These are phyloP conservation scores for Cryphonectria japonica DNA, from an alignment of 2,329 filamentous ascomycete genomes.

Conservation along the genomic window DNA sequence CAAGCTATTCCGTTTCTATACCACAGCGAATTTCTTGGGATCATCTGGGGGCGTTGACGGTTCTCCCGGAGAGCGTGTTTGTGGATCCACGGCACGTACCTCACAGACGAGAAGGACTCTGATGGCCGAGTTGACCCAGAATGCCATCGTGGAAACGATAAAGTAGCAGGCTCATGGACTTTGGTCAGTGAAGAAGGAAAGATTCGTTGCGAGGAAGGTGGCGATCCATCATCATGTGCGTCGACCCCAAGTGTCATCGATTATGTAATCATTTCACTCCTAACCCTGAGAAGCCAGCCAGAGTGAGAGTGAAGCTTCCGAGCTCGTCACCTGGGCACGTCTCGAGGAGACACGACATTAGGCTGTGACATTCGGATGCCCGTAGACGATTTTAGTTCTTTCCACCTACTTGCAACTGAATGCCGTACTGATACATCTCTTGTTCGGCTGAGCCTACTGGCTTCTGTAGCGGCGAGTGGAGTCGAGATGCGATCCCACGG, in stretches of 20 bases:
- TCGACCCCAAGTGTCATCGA: not conserved
- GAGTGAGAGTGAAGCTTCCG: no score
- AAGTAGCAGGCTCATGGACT: not conserved
- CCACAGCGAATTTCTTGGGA: not conserved
- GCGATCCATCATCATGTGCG: not conserved
- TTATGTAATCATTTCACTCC: not conserved
- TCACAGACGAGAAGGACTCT: conserved; percentile 10
- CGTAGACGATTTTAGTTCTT: no score
- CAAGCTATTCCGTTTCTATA: not conserved
- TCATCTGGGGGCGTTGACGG: not conserved
- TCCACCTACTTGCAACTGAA: not conserved
- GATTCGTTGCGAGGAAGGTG: not conserved
- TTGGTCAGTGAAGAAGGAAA: not conserved
- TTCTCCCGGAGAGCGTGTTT: not conserved
- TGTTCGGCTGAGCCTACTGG: not conserved
- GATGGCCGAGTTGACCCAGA: not conserved
- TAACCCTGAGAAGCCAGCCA: not conserved
- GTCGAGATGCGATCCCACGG: not conserved
- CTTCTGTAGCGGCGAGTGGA: not conserved
- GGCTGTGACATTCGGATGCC: no score
- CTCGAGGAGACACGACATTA: no score
- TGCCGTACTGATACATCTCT: not conserved
- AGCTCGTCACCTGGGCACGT: no score
- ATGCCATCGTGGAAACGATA: not conserved
- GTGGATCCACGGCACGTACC: not conserved